These are phyloP conservation scores for Aspergillus mulundensis DNA, from an alignment of 495 filamentous ascomycete species.

Conservation along the genomic window DNA sequence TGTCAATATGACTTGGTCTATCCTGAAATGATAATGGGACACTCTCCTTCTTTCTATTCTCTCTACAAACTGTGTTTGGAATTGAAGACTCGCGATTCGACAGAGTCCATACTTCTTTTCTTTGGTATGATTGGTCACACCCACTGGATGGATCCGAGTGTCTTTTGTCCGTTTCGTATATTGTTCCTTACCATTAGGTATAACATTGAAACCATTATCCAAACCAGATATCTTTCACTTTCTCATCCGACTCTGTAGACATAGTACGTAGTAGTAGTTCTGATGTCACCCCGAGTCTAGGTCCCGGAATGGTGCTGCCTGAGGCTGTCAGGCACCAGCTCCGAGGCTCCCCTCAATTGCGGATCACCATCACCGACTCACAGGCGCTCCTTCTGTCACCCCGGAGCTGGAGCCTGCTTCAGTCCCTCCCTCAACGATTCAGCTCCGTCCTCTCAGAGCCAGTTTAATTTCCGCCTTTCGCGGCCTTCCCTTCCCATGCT, in stretches of 20 bases:
- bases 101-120: conserved; percentile 1
- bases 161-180: conserved; percentile 1
- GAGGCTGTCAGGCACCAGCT: neutral
- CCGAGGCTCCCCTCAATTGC: conserved; percentile 12
- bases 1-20: neutral
- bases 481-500: conserved; percentile 35
- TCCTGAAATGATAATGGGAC: neutral
- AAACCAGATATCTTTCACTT: neutral
- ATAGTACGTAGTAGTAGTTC: no score
- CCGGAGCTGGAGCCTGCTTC: conserved; percentile 3
- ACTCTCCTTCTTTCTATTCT: conserved; percentile 2
- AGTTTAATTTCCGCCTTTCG: conserved; percentile 7
- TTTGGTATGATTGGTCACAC: conserved; percentile 5
- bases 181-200: neutral
- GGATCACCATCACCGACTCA: conserved; percentile 2
- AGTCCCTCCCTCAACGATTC: neutral
- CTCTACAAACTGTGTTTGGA: conserved; percentile 11
- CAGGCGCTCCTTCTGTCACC: conserved; percentile 3
- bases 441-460: neutral
- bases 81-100: conserved; percentile 5
- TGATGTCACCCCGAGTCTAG: no score
- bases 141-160: conserved; percentile 14
- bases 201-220: conserved; percentile 1
- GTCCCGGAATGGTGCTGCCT: neutral
- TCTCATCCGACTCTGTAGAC: no score